Evolutionary conservation across 2,329 filamentous ascomycete genomes (phyloP).

Genomic region (Pseudogymnoascus destructans): DNA sequence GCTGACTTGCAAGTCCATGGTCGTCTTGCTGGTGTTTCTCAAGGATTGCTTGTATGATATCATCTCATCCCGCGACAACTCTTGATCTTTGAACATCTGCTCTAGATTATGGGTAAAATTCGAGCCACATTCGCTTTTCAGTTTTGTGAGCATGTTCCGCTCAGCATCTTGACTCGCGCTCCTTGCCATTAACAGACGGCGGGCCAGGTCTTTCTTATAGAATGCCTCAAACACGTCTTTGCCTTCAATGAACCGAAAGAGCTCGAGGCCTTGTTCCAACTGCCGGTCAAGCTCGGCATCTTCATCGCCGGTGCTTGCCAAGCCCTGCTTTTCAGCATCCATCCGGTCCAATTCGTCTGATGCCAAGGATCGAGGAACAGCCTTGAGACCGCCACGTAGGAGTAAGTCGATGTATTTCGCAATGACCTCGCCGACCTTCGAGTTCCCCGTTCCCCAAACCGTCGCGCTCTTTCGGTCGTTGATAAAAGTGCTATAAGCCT

Average conservation of each 20-base stretch:
- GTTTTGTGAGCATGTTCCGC: conserved; percentile 46
- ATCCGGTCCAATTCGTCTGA: conserved; percentile 46
- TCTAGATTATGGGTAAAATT: conserved; percentile 95
- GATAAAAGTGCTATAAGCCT: conserved; percentile 82
- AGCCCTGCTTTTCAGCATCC: conserved; percentile 46
- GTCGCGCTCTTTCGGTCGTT: conserved; percentile 68
- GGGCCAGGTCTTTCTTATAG: conserved; percentile 94
- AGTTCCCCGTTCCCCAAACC: conserved; percentile 67
- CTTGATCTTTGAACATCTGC: conserved; percentile 98
- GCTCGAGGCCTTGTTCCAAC: conserved; percentile 79
- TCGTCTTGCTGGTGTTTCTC: conserved; percentile 38
- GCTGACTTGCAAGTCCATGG: conserved; percentile 68
- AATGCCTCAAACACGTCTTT: conserved; percentile 98
- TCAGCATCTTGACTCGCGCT: conserved; percentile 70
- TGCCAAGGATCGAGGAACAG: conserved; percentile 56
- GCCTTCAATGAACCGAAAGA: conserved; percentile 94
- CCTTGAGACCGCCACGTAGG: conserved; percentile 75
- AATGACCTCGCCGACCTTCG: conserved; percentile 96
- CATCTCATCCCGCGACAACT: conserved; percentile 88
- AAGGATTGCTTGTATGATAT: conserved; percentile 60
- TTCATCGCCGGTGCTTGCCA: conserved; percentile 64
- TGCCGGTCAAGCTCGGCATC: conserved; percentile 86
- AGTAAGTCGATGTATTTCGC: conserved; percentile 92
- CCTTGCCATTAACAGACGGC: conserved; percentile 76
- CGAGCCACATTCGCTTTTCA: conserved; percentile 86